Base-by-base conservation (phyloP, 768 basidiomycete species). In the Lactarius akahatsu region DNA sequence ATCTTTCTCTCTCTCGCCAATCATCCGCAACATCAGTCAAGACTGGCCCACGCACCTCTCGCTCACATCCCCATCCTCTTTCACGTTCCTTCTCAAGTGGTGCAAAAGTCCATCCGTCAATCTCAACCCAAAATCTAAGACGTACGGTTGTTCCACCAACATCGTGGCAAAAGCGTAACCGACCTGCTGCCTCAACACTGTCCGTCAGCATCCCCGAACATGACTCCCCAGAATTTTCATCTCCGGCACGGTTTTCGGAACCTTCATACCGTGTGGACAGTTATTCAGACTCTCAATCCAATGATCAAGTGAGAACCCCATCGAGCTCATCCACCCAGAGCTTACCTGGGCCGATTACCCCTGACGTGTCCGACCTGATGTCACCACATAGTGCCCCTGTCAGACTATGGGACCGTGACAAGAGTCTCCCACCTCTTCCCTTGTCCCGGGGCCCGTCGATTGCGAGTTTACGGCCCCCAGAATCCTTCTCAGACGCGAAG, bases 81-180 rank as follows among this genome's bases (percentile, higher is more conserved):
- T 71, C 73, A 9, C 72, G 73, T 20, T 75, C 73, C 2, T 72
- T 70, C 69, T 69, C 65, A 56, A 54, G 38, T 28, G 65, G 61
- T 38, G 18, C 45, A 3, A 59, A 57, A 26, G 28, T 40, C 30
- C 40, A 50, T 26, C 41, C 60, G 8, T 59, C 45, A 40, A 58
- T 40, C 41, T 57, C 58, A 26, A 26, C 47, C 30, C 57, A 69
- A 56, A 56, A 64, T 13, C 7, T 59, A 57, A 69, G 62, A 47
- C 67, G 61, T 10, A 55, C 70, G 0, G 32, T 67, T 13, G 18
- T 59, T 8, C 70, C 70, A 15, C 68, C 67, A 26, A 70, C 70
- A 20, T 69, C 70, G 13, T 69, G 67, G 64, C 60, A 28, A 62
- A 59, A 28, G 13, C 60, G 61, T 43, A 62, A 20, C 38, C 57